Evolutionary conservation across 257 asterid genomes (phyloP), one percentile per base, ranked within the genome.

Genomic region (Coffea eugenioides): DNA sequence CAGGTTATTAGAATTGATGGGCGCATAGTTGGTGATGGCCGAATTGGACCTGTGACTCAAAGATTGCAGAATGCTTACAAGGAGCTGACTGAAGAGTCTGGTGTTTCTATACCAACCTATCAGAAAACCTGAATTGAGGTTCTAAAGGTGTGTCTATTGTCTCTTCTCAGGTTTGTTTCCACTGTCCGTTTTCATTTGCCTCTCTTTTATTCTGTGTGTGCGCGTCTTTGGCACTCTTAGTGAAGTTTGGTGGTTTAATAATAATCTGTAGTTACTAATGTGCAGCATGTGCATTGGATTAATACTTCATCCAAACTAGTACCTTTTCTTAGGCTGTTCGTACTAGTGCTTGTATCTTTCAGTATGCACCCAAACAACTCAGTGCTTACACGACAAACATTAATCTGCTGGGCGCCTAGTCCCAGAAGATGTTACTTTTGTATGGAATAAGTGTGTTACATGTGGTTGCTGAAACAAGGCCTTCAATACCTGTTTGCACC

Each of bases 1-100:
- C 73, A 94, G 98, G 98, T 93, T 61, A 78, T 87, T 76, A 89
- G 85, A 79, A 89, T 95, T 54, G 99, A 95, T 73, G 98, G 97
- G 39, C 97, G 99, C 65, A 74, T 80, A 62, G 67, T 95, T 27
- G 98, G 98, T 9, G 89, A 92, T 81, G 99, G 99, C 73, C 65
- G 69, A 75, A 96, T 95, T 69, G 99, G 99, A 85, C 90, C 97
- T 0, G 86, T 91, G 82, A 95, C 98, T 56, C 92, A 78, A 79
- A 89, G 88, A 81, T 71, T 95, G 84, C 97, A 92, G 82, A 81
- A 73, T 72, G 97, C 92, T 83, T 95, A 85, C 77, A 83, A 65
- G 78, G 86, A 80, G 41, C 81, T 93, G 84, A 83, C 88, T 25
- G 83, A 86, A 54, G 97, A 88, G 56, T 77, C 89, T 25, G 98